Evolutionary conservation across 768 basidiomycete genomes (phyloP).

Genomic region (Rubroboletus satanas): DNA sequence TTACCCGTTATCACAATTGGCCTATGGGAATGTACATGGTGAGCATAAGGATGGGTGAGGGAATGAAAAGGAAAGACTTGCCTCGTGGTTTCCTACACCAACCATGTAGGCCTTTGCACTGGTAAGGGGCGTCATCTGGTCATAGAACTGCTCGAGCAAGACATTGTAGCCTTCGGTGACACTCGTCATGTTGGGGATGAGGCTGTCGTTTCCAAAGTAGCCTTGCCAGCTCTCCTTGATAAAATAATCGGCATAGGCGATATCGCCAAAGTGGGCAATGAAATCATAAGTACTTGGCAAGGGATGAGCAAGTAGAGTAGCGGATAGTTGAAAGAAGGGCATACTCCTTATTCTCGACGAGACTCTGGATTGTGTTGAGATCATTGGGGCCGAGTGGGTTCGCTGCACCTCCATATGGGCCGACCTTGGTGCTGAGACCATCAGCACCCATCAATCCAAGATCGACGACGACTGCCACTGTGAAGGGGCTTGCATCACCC

Average conservation of each 20-base stretch:
- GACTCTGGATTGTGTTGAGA: slow-evolving; percentile 29
- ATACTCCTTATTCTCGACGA: slow-evolving; percentile 27
- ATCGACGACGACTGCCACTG: slow-evolving; percentile 25
- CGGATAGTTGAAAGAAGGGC: background rate
- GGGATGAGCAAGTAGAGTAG: background rate
- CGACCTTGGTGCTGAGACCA: slow-evolving; percentile 29
- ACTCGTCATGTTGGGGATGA: slow-evolving; percentile 25
- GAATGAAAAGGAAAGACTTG: background rate
- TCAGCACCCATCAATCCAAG: slow-evolving; percentile 28
- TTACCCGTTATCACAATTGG: slow-evolving; percentile 30
- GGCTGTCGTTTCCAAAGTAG: slow-evolving; percentile 27
- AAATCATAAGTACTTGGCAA: slow-evolving; percentile 23
- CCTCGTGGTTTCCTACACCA: slow-evolving; percentile 26
- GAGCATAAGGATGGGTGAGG: background rate
- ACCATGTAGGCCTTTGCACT: slow-evolving; percentile 28
- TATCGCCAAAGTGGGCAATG: slow-evolving; percentile 24
- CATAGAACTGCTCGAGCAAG: slow-evolving; percentile 26
- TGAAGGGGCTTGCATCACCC: slow-evolving; percentile 19
- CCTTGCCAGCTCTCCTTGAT: slow-evolving; percentile 30
- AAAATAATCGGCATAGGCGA: slow-evolving; percentile 29
- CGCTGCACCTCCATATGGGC: slow-evolving; percentile 19
- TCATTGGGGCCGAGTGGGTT: slow-evolving; percentile 25
- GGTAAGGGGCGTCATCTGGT: slow-evolving; percentile 26
- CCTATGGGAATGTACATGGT: slow-evolving; percentile 4
- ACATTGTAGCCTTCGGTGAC: slow-evolving; percentile 23